phyloP scores from a whole-genome alignment of 805 yeast genomes.

The Zygosaccharomyces bisporus region DNA sequence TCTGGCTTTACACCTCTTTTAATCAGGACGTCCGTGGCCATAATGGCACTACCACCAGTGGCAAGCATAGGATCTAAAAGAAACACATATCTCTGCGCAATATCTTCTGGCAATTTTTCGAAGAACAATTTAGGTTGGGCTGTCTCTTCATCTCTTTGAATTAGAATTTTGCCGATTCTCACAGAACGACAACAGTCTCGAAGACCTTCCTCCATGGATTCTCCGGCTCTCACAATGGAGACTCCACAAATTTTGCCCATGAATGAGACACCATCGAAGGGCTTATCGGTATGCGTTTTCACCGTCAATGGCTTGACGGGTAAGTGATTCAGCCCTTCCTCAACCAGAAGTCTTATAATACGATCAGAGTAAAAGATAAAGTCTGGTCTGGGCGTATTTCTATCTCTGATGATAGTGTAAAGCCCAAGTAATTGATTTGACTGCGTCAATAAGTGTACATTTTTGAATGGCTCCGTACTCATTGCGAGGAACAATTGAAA shows the following conservation, averaged over 20 bases:
- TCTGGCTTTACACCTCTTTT: slow-evolving; percentile 84
- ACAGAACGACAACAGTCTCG: slow-evolving; percentile 97
- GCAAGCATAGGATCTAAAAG: slow-evolving; percentile 97
- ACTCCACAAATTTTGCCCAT: slow-evolving; percentile 96
- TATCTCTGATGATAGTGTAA: slow-evolving; percentile 86
- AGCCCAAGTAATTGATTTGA: slow-evolving; percentile 86
- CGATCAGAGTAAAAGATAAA: slow-evolving; percentile 94
- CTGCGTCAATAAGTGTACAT: slow-evolving; percentile 73
- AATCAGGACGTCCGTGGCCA: slow-evolving; percentile 91
- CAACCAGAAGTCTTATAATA: slow-evolving; percentile 88
- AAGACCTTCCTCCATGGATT: slow-evolving; percentile 97
- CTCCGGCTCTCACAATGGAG: slow-evolving; percentile 97
- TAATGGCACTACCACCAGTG: slow-evolving; percentile 96
- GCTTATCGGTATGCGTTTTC: slow-evolving; percentile 70
- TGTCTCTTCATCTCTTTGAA: slow-evolving; percentile 98
- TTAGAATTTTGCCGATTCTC: slow-evolving; percentile 91
- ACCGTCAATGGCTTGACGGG: slow-evolving; percentile 75
- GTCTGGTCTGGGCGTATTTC: slow-evolving; percentile 77
- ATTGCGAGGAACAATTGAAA: slow-evolving; percentile 11
- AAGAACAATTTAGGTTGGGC: slow-evolving; percentile 88
- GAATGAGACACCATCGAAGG: slow-evolving; percentile 73
- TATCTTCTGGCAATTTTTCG: slow-evolving; percentile 92
- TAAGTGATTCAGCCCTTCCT: slow-evolving; percentile 89
- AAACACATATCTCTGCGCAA: slow-evolving; percentile 81
- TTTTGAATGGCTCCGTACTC: slow-evolving; percentile 35